phyloP scores from a whole-genome alignment of 129 eudicot species.

The Centaurea solstitialis region DNA sequence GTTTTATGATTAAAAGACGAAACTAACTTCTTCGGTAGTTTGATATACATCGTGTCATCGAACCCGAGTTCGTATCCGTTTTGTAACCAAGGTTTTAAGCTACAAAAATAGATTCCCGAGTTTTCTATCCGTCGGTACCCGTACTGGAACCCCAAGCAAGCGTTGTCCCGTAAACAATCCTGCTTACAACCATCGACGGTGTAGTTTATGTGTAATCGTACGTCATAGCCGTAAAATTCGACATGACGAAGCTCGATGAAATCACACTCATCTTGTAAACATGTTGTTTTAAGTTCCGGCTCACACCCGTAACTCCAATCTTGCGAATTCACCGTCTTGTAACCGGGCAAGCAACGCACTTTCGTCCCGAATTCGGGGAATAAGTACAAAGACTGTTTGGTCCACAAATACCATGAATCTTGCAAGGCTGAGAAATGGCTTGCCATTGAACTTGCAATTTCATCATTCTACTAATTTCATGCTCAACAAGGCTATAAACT shows the following conservation, averaged over 20 bases:
- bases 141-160: slow-evolving; percentile 29
- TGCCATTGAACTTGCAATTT: slow-evolving; percentile 37
- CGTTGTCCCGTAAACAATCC: slow-evolving; percentile 6
- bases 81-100: slow-evolving; percentile 3
- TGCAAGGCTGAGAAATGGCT: slow-evolving; percentile 22
- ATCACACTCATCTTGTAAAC: not conserved
- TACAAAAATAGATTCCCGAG: slow-evolving; percentile 1
- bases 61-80: slow-evolving; percentile 5
- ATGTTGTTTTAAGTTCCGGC: not conserved
- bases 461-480: not conserved
- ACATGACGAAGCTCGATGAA: not conserved
- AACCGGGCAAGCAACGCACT: slow-evolving; percentile 31
- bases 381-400: slow-evolving; percentile 29
- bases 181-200: slow-evolving; percentile 22
- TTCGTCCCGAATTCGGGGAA: slow-evolving; percentile 21
- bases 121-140: slow-evolving; percentile 8
- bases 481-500: slow-evolving; percentile 29
- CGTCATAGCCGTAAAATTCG: slow-evolving; percentile 24
- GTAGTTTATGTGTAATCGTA: not conserved
- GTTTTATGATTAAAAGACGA: not conserved
- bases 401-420: slow-evolving; percentile 38
- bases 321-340: slow-evolving; percentile 15
- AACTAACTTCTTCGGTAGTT: slow-evolving; percentile 2
- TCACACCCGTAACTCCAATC: slow-evolving; percentile 37
- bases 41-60: not conserved